These are phyloP conservation scores for Pythium pyrilobum DNA, from an alignment of 352 stramenopile genomes.

Conservation along the genomic window DNA sequence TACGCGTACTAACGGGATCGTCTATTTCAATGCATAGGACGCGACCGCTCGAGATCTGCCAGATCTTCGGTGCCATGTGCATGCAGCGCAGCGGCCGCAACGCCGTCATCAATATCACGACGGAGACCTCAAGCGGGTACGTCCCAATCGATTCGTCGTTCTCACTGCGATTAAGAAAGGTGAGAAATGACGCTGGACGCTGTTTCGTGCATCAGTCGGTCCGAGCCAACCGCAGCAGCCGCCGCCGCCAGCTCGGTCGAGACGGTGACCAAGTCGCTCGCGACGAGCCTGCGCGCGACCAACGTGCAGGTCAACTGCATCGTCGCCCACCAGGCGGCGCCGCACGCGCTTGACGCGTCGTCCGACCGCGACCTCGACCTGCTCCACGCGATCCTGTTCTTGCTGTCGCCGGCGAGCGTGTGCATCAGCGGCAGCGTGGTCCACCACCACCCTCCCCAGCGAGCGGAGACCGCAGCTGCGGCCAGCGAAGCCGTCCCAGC, in stretches of 20 bases:
- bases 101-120: conserved; percentile 30
- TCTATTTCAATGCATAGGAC: too few species aligned
- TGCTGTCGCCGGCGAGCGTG: conserved; percentile 44
- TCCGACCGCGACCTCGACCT: conserved; percentile 17
- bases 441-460: too few species aligned
- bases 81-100: conserved; percentile 15
- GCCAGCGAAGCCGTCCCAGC: background rate
- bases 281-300: conserved; percentile 28
- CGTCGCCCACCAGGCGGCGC: conserved; percentile 21
- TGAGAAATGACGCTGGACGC: too few species aligned
- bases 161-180: too few species aligned
- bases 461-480: background rate
- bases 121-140: conserved; percentile 14
- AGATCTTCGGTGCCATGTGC: conserved; percentile 22
- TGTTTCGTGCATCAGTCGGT: background rate
- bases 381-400: conserved; percentile 53
- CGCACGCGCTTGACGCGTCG: background rate
- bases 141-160: background rate
- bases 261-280: conserved; percentile 34
- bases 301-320: conserved; percentile 59
- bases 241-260: too few species aligned
- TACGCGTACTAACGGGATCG: too few species aligned
- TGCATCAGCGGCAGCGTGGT: conserved; percentile 56
- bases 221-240: too few species aligned
- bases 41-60: conserved; percentile 23